Evolutionary conservation across 176 grass and related monocot species (phyloP).

Genomic region (Oryza australiensis): DNA sequence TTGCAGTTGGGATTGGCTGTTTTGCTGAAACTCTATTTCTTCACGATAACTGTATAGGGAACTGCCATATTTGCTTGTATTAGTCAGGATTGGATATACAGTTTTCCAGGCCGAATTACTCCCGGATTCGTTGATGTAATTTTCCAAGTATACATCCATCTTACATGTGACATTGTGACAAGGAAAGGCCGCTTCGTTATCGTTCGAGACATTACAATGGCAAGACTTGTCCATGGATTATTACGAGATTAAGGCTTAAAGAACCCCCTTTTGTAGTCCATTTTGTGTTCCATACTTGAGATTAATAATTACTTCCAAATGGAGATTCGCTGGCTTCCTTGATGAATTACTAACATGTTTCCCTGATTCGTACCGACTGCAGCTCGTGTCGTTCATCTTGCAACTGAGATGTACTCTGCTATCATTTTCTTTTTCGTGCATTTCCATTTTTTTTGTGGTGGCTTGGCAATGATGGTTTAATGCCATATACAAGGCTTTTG

Average conservation of each 20-base stretch:
- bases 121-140: constrained; percentile 51
- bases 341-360: not conserved
- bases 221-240: constrained; percentile 12
- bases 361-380: too few relatives aligned
- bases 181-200: not conserved
- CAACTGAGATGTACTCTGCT: too few relatives aligned
- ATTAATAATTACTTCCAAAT: constrained; percentile 17
- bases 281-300: constrained; percentile 9
- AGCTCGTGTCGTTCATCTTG: not conserved
- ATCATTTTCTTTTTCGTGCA: too few relatives aligned
- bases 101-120: constrained; percentile 19
- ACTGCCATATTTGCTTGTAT: constrained; percentile 26
- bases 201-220: not conserved
- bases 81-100: constrained; percentile 43
- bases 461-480: too few relatives aligned
- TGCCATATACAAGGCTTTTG: too few relatives aligned
- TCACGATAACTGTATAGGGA: constrained; percentile 87
- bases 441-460: too few relatives aligned
- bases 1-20: constrained; percentile 85
- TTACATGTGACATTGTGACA: constrained; percentile 23
- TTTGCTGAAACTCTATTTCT: constrained; percentile 96
- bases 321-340: not conserved
- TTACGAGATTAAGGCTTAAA: not conserved
- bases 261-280: not conserved
- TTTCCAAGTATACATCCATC: constrained; percentile 47